Evolutionary conservation across 192 early-diverging fungal genomes (phyloP), one percentile per base, ranked within the genome.

Genomic region (Podila clonocystis): DNA sequence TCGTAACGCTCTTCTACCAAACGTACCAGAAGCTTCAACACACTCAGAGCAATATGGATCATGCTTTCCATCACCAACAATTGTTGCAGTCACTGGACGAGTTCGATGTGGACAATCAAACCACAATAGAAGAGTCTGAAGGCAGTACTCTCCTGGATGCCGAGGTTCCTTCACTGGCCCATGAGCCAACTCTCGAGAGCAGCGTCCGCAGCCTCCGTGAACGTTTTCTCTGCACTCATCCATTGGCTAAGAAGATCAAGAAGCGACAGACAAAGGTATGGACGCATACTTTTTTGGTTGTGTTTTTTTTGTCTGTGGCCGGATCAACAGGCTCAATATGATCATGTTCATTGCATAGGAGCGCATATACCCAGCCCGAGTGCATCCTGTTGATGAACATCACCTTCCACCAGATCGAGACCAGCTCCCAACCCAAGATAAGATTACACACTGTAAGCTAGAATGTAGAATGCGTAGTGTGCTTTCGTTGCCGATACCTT

Each of bases 351-450:
- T 34, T 11, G 29, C 22, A 26, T 57, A 80, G 77, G 34, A 45
- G 33, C 70, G 77, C 29, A 31, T 72, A 0, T 66, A 73, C 20
- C 77, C 77, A 20, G 57, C 63, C 4, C 26, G 77, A 4, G 31
- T 80, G 4, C 77, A 80, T 30, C 77, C 77, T 4, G 67, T 28
- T 20, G 65, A 80, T 31, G 30, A 31, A 24, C 77, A 80, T 48
- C 29, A 67, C 22, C 77, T 80, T 4, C 77, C 70, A 5, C 70
- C 41, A 15, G 55, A 73, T 36, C 77, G 70, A 17, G 71, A 80
- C 17, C 38, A 59, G 9, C 34, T 80, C 7, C 77, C 70, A 24
- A n/a, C 68, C 5, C 70, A 69, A 9, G 62, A 73, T 29, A 55
- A 69, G 59, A 50, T 73, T 33, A 68, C 41, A 33, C 41, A 63